Evolutionary conservation across 1,284 basidiomycete genomes (phyloP), one percentile per base, ranked within the genome.

Genomic region (Ustilago bromivora): DNA sequence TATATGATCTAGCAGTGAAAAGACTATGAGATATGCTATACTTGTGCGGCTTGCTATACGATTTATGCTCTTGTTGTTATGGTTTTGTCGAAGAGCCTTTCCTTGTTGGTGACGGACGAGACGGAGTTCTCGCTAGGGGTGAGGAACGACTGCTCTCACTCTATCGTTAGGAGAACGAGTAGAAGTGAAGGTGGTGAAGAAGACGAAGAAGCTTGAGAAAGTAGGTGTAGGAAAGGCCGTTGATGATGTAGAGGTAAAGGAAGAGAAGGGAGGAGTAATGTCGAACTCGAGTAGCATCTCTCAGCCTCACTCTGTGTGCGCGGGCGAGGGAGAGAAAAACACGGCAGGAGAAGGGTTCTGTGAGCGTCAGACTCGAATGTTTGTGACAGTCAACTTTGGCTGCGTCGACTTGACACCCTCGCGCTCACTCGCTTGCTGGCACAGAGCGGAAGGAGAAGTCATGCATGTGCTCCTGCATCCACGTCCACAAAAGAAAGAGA

Each of bases 401-500:
- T 51, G 49, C 49, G 49, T 51, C 49, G 11, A 32, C 12, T 51
- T 49, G 46, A 23, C 46, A 7, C 8, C 8, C 17, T 49, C 46
- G n/a, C 46, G n/a, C 28, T 49, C n/a, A n/a, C 43, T 46, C n/a
- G 49, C 31, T 51, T 51, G 28, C 49, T 32, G 5, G 23, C 49
- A 28, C 43, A 23, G 31, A 46, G 49, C 49, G 15, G 13, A 13
- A 19, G 28, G 49, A 51, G 49, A 51, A 51, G 31, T 51, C 49
- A 51, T 51, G 49, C 49, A 51, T 51, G 49, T 51, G 28, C 49
- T 51, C 49, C 49, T 51, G 49, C 49, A 51, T 51, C 49, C 23
- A 28, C 49, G 28, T 31, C 15, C 31, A 49, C n/a, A 10, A 32
- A 51, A 51, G 28, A 10, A 31, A 31, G 28, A 32, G 1, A 7